Evolutionary conservation across 495 filamentous ascomycete genomes (phyloP).

Genomic region (Chaetomium cochliodes): DNA sequence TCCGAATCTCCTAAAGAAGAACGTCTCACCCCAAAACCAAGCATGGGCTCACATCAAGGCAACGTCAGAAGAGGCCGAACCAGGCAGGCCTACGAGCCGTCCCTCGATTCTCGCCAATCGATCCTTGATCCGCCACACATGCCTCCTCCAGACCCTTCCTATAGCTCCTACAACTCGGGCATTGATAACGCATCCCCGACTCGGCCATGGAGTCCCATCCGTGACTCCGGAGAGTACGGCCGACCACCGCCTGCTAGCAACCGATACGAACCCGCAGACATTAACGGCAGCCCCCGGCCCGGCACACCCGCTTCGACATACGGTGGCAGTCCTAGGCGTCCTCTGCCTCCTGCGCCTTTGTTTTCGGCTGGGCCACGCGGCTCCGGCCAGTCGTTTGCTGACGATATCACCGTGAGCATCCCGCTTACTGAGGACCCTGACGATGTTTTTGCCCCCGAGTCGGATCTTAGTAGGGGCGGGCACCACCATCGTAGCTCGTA

Average conservation of each 20-base stretch:
- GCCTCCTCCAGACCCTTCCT: slow-evolving; percentile 47
- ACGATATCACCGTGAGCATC: slow-evolving; percentile 60
- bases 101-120: slow-evolving; percentile 44
- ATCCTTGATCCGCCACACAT: slow-evolving; percentile 48
- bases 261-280: slow-evolving; percentile 78
- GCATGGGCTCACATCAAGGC: slow-evolving; percentile 40
- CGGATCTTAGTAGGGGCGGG: slow-evolving; percentile 47
- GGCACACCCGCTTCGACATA: slow-evolving; percentile 87
- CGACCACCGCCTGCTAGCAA: slow-evolving; percentile 67
- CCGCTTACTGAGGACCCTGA: slow-evolving; percentile 58
- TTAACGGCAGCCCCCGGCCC: slow-evolving; percentile 86
- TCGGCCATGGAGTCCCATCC: slow-evolving; percentile 72
- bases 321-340: slow-evolving; percentile 76
- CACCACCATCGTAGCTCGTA: slow-evolving; percentile 55
- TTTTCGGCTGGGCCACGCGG: slow-evolving; percentile 53
- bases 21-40: slow-evolving; percentile 12
- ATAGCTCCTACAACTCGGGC: slow-evolving; percentile 40
- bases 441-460: slow-evolving; percentile 72
- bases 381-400: slow-evolving; percentile 41
- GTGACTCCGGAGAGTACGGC: slow-evolving; percentile 56
- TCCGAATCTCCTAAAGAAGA: slow-evolving; percentile 14
- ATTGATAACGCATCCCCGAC: slow-evolving; percentile 48
- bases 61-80: slow-evolving; percentile 35
- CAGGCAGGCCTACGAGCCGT: slow-evolving; percentile 50
- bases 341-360: slow-evolving; percentile 89